Evolutionary conservation across 306 rosid genomes (phyloP), one percentile per base, ranked within the genome.

Genomic region (Calophaca sinica): DNA sequence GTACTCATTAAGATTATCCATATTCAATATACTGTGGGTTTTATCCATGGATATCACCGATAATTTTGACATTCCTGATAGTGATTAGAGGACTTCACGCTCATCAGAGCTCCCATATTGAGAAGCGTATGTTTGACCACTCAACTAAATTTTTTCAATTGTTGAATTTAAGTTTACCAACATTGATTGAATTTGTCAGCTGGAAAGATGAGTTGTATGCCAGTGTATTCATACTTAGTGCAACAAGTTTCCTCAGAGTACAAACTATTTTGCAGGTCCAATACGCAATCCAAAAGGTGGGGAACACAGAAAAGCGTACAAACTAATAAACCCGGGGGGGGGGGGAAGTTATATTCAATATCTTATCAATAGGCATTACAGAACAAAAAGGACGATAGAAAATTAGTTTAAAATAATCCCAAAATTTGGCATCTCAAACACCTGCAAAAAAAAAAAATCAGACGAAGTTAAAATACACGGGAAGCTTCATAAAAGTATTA

Each of bases 391-490:
- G 9, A 14, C n/a, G 63, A 60, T 5, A 72, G 6, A 55, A 63
- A 41, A 6, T 31, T 28, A 28, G 3, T 7, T 12, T 7, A 12
- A n/a, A 1, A 28, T 4, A 45, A 14, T 2, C 26, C 15, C 75
- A 66, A 67, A 84, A 44, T 60, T 76, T 80, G 70, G 67, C 41
- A 71, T 29, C 69, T 9, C 65, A 64, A 71, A 63, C 41, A 20
- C 45, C 54, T 39, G 60, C 55, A n/a, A 44, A 20, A 13, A 12
- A n/a, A 44, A 20, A 13, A 12, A 35, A 48, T 6, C 10, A 59
- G 74, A 26, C 48, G 2, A 20, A 20, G 44, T 52, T 46, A 36
- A 31, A 60, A 79, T 48, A 68, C 13, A 28, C n/a, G n/a, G 45
- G 28, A 68, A 51, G 42, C 36, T 61, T 74, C 45, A 44, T 38